These are phyloP conservation scores for Geopyxis carbonaria DNA, from an alignment of 495 filamentous ascomycete species.

Conservation along the genomic window DNA sequence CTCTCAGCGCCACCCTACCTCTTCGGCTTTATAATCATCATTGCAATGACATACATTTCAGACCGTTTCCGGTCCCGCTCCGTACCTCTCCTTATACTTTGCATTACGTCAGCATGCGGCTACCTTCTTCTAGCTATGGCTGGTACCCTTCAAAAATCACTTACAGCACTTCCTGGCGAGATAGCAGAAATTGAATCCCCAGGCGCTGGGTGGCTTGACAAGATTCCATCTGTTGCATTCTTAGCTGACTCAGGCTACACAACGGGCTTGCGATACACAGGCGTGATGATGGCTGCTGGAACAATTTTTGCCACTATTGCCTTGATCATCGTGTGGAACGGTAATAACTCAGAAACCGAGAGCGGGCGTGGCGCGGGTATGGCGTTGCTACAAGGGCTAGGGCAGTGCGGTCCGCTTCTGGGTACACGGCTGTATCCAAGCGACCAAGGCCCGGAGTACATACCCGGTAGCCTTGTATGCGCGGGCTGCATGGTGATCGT, in stretches of 20 bases:
- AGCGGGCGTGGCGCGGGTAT: constrained; percentile 55
- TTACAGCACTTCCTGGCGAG: constrained; percentile 16
- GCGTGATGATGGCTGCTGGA: constrained; percentile 50
- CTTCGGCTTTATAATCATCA: constrained; percentile 50
- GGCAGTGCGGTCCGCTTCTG: constrained; percentile 55
- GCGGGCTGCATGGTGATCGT: constrained; percentile 4
- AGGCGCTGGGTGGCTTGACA: constrained; percentile 10
- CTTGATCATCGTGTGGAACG: constrained; percentile 57
- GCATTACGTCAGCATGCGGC: constrained; percentile 47
- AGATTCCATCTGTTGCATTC: background rate
- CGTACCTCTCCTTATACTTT: constrained; percentile 43
- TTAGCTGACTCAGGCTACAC: background rate
- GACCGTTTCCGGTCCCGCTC: constrained; percentile 59
- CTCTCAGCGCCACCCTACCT: constrained; percentile 72
- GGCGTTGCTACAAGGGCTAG: constrained; percentile 50
- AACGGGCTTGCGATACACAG: constrained; percentile 47
- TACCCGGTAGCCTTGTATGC: background rate
- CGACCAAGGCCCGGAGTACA: constrained; percentile 35
- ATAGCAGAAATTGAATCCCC: constrained; percentile 14
- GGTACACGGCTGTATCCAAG: constrained; percentile 53
- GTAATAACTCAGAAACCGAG: constrained; percentile 60
- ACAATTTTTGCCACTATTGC: constrained; percentile 53
- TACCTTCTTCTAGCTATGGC: constrained; percentile 55
- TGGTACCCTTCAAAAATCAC: constrained; percentile 20
- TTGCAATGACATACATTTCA: constrained; percentile 51